These are phyloP conservation scores for Hypoxylon intermedium DNA, from an alignment of 495 filamentous ascomycete genomes.

Conservation along the genomic window DNA sequence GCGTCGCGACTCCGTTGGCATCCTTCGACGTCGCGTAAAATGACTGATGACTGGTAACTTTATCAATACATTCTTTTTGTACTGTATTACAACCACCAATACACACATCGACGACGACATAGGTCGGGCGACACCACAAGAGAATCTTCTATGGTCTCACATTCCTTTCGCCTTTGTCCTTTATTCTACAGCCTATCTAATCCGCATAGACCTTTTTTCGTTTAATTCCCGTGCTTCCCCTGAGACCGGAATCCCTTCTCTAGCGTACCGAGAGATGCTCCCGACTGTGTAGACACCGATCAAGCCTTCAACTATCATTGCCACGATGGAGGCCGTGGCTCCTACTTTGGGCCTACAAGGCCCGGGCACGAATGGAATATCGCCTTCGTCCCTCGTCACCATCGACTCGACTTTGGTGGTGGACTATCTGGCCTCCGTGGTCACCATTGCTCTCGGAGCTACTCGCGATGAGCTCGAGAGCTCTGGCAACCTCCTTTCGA, in stretches of 20 bases:
- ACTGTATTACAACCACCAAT: slow-evolving; percentile 23
- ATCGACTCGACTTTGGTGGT: slow-evolving; percentile 65
- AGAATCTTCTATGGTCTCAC: slow-evolving; percentile 19
- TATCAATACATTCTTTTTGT: slow-evolving; percentile 18
- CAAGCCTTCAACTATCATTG: slow-evolving; percentile 30
- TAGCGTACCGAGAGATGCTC: slow-evolving; percentile 38
- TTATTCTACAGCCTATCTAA: slow-evolving; percentile 30
- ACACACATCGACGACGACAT: slow-evolving; percentile 17
- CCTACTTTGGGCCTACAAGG: slow-evolving; percentile 50
- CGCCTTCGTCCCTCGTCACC: slow-evolving; percentile 52
- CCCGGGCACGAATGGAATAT: slow-evolving; percentile 52
- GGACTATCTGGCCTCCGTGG: slow-evolving; percentile 78
- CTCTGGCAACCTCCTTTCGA: slow-evolving; percentile 81
- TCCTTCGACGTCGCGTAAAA: slow-evolving; percentile 24
- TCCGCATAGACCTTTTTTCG: slow-evolving; percentile 25
- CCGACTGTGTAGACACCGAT: slow-evolving; percentile 25
- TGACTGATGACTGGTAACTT: slow-evolving; percentile 19
- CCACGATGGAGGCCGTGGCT: slow-evolving; percentile 57
- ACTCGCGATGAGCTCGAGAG: slow-evolving; percentile 78
- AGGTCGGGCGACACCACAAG: slow-evolving; percentile 17
- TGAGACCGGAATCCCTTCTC: slow-evolving; percentile 23
- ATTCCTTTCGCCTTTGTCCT: slow-evolving; percentile 31
- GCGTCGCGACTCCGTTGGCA: slow-evolving; percentile 33
- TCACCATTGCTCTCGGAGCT: slow-evolving; percentile 86
- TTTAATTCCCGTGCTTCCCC: slow-evolving; percentile 27